A percentile compares a stretch with the other conserved stretches of the same genome.
Evolutionary conservation across 768 basidiomycete genomes (phyloP).

Genomic region (Obba rivulosa): DNA sequence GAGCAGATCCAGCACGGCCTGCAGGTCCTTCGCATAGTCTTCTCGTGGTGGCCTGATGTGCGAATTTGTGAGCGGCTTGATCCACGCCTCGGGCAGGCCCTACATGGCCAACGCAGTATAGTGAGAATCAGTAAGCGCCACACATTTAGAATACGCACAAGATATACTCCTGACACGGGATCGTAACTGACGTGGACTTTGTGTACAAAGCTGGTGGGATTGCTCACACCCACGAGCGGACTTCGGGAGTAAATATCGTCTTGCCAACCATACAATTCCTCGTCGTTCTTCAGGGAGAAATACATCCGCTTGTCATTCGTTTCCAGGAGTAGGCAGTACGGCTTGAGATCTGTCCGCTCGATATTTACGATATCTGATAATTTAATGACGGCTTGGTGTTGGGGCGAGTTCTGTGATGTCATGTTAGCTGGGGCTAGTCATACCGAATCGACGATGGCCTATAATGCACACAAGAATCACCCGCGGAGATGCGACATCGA

Average conservation of each 20-base stretch:
- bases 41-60: slow-evolving; percentile 98
- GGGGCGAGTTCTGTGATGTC: slow-evolving; percentile 38
- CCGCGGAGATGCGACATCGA: too few relatives aligned
- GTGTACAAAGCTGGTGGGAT: slow-evolving; percentile 97
- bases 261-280: slow-evolving; percentile 97
- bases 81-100: slow-evolving; percentile 99
- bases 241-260: slow-evolving; percentile 93
- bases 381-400: slow-evolving; percentile 50
- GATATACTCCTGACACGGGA: slow-evolving; percentile 89
- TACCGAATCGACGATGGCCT: too few relatives aligned
- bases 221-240: slow-evolving; percentile 88
- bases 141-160: slow-evolving; percentile 46
- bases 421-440: too few relatives aligned
- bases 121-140: background rate
- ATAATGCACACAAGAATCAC: too few relatives aligned
- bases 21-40: slow-evolving; percentile 95
- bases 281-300: slow-evolving; percentile 84
- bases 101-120: slow-evolving; percentile 22
- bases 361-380: slow-evolving; percentile 81
- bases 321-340: slow-evolving; percentile 87
- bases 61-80: slow-evolving; percentile 88
- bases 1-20: slow-evolving; percentile 94
- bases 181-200: slow-evolving; percentile 99
- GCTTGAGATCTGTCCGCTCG: slow-evolving; percentile 90
- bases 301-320: slow-evolving; percentile 79